Conservation (phyloP, 305 asterid genomes). For the Caryopteris hybrid region DNA sequence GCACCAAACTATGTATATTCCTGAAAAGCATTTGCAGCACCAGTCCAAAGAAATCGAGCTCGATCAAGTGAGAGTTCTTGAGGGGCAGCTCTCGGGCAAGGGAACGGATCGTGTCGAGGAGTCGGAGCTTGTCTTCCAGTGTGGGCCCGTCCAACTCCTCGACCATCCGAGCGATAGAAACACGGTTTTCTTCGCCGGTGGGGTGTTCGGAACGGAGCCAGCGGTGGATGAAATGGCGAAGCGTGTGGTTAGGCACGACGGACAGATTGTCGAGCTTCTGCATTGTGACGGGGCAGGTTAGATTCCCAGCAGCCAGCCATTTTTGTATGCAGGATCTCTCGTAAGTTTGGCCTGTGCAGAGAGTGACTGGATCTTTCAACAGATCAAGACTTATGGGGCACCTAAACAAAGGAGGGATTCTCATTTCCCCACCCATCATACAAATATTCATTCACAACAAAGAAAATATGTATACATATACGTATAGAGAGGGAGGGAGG, state of each 20-base stretch:
- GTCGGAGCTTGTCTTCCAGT: constrained; percentile 26
- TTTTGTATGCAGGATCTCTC: constrained; percentile 48
- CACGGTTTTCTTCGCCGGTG: too few relatives aligned
- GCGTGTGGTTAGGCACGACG: constrained; percentile 52
- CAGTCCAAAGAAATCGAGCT: constrained; percentile 26
- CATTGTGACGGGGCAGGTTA: constrained; percentile 64
- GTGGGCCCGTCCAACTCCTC: constrained; percentile 26
- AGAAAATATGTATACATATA: neutral
- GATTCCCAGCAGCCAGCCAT: constrained; percentile 49
- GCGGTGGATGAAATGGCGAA: constrained; percentile 41
- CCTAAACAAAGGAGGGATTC: constrained; percentile 42
- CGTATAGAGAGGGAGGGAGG: too few relatives aligned
- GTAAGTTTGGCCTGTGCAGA: constrained; percentile 59
- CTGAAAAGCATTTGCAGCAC: constrained; percentile 19
- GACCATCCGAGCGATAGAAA: neutral
- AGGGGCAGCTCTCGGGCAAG: constrained; percentile 33
- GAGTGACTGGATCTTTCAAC: constrained; percentile 57
- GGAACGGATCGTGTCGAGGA: constrained; percentile 23
- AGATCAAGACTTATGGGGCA: constrained; percentile 64
- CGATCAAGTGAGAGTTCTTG: constrained; percentile 27
- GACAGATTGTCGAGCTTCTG: constrained; percentile 47
- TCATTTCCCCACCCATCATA: constrained; percentile 27
- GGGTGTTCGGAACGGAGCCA: constrained; percentile 29
- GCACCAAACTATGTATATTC: neutral
- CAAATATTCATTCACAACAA: neutral